A percentile compares a stretch with the other conserved stretches of the same genome.
phyloP scores from a whole-genome alignment of 2,329 filamentous ascomycete genomes.

The Clarireedia homoeocarpa region DNA sequence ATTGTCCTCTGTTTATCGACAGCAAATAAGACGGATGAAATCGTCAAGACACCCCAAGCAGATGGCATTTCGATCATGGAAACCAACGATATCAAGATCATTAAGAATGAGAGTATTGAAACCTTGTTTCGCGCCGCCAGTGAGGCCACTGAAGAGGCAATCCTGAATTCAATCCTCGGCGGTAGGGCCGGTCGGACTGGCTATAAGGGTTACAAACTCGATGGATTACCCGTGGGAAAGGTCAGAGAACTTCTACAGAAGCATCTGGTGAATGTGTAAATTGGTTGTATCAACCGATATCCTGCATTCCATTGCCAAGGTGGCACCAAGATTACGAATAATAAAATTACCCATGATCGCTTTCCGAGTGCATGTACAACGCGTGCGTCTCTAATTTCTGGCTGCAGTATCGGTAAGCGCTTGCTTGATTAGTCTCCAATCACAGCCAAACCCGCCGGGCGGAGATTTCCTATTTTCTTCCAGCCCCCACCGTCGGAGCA shows the following conservation, averaged over 20 bases:
- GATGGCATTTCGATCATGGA: constrained; percentile 26
- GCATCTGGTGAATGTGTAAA: constrained; percentile 17
- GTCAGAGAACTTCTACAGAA: constrained; percentile 18
- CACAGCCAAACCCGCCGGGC: too few species aligned
- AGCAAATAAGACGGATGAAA: constrained; percentile 34
- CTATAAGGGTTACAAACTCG: constrained; percentile 39
- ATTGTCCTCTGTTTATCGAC: constrained; percentile 63
- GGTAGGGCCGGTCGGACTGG: constrained; percentile 54
- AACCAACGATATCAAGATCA: constrained; percentile 38
- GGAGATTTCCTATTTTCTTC: too few species aligned
- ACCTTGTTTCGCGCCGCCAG: constrained; percentile 53
- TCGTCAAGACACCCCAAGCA: constrained; percentile 22
- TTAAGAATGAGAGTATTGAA: constrained; percentile 54
- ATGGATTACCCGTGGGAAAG: constrained; percentile 40
- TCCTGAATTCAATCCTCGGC: constrained; percentile 52
- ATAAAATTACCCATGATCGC: too few species aligned
- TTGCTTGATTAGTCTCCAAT: too few species aligned
- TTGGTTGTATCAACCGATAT: not conserved
- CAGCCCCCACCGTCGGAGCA: too few species aligned
- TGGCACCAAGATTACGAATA: too few species aligned
- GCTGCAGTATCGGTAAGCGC: too few species aligned
- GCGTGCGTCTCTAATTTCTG: too few species aligned
- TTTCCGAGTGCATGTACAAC: too few species aligned
- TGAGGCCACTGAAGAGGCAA: constrained; percentile 57
- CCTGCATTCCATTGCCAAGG: too few species aligned